Evolutionary conservation across 495 filamentous ascomycete genomes (phyloP), one percentile per base, ranked within the genome.

Genomic region (Trichoderma reesei): DNA sequence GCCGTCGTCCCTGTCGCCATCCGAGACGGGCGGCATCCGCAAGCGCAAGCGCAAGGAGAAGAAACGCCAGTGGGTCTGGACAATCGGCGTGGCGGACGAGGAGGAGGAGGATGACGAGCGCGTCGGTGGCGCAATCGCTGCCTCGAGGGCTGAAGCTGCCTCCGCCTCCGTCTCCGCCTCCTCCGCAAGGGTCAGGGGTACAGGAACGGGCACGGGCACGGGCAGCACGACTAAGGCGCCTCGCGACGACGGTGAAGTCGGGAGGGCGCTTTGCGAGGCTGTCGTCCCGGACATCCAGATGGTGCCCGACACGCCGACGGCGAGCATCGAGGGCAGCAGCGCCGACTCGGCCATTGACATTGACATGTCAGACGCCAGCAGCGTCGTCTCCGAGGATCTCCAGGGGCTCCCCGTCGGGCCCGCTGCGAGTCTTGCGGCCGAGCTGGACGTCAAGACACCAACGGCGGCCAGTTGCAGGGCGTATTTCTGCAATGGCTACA

Each of bases 21-120:
- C 78, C 41, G 64, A 72, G 16, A 44, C 65, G 14, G 72, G 73
- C 11, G 76, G 79, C 56, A 73, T 79, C 62, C 74, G 77, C 36
- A 80, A 80, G 64, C 69, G 68, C 20, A 81, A 77, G 70, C 71
- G 68, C 44, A 76, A 76, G 64, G 80, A 81, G 48, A 81, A 80
- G 72, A 80, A 76, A 72, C 70, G 80, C 7, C 76, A 76, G 51
- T 82, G 80, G 79, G 78, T 81, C 39, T 81, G 80, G 80, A 82
- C 79, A 18, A 79, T 82, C 44, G 78, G 78, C 13, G 73, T 75
- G 60, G 75, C 75, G 3, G 72, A 76, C 33, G 79, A 79, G 62
- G 66, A 75, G 62, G 65, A 70, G 60, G 73, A 78, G 51, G 74
- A 76, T 62, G 65, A 68, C 62, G 74, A 78, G 48, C 73, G 76